Base-by-base conservation (phyloP, 352 stramenopile genomes). In the Phytophthora sojae region DNA sequence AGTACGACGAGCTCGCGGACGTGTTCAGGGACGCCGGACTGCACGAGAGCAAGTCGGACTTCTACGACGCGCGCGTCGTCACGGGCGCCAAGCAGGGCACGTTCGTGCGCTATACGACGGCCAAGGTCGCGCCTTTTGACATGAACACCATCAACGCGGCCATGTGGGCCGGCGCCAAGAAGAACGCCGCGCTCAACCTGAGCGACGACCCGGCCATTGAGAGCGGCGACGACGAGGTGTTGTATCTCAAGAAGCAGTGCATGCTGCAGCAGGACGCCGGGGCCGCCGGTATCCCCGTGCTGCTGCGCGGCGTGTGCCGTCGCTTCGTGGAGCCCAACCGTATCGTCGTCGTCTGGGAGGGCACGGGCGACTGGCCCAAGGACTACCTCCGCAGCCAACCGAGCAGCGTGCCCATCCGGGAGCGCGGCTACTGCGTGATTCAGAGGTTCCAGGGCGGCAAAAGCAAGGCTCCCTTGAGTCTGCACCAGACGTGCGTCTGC, bases 401-500 rank as follows among this genome's bases (percentile, higher is more conserved):
- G 14, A 64, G 61, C 42, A 78, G 75, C 50, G 75, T 69, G 14
- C 75, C 75, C 2, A 80, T 82, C 29, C 67, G 75, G 29, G 75
- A 82, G 44, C 68, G 71, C 56, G 75, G 75, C 60, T 82, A 79
- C 64, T 63, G 70, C 51, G 65, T 80, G 14, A 37, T 82, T 15
- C 71, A 72, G 30, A 68, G 26, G 0, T 64, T 74, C 42, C 32
- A 56, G 2, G 57, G 57, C 19, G 61, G 25, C 23, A 58, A 52
- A 14, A 61, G 7, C 54, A 77, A 71, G 17, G 50, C 58, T 4
- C 57, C 67, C 6, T 32, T 76, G 14, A 79, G 56, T 69, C 64
- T 76, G 47, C 63, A 78, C 11, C 68, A 82, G 50, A 71, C 52
- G 6, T 77, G 67, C 35, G 35, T 82, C 61, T 61, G 47, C 30